Evolutionary conservation across 176 grass and related monocot species (phyloP), one percentile per base, ranked within the genome.

Genomic region (Phragmites australis): DNA sequence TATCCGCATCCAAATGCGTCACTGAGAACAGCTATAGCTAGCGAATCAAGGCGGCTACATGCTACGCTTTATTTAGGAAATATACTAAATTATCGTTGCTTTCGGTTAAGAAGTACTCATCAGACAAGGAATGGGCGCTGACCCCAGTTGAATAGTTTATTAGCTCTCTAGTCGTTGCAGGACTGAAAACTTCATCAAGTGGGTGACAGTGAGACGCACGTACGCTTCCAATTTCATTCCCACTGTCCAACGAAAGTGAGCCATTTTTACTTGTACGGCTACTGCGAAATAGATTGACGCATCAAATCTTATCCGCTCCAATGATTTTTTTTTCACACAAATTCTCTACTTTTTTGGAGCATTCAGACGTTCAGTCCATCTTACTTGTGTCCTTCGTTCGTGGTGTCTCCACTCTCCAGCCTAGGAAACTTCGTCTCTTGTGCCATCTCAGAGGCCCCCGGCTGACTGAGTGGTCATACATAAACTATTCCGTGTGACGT

Each of bases 101-200:
- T 74, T 88, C 48, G 1, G 73, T 57, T 79, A 58, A 73, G 48
- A 47, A 43, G 75, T 66, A 18, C 5, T 72, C 23, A 83, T 83
- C 65, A 71, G 41, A 34, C 16, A 52, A 79, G 32, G 32, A 61
- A 32, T 9, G 21, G 55, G 86, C 39, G 56, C 55, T 78, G 86
- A 71, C 56, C 56, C 19, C 13, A 39, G 39, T 31, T n/a, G n/a
- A n/a, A n/a, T n/a, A n/a, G n/a, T n/a, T n/a, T n/a, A n/a, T n/a
- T 40, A 48, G 51, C 42, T 14, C 40, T n/a, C 29, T 9, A 6
- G 66, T 65, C 48, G 9, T 65, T 57, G 23, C 47, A 74, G 27
- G 55, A 49, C 56, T 66, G 81, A 50, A 66, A 21, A 4, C 66
- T 66, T n/a, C 44, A 47, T 83, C 44, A 65, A 56, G 23, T 56